Evolutionary conservation across 2,329 filamentous ascomycete species (phyloP), one percentile per base, ranked within the genome.

Genomic region (Colletotrichum horii): DNA sequence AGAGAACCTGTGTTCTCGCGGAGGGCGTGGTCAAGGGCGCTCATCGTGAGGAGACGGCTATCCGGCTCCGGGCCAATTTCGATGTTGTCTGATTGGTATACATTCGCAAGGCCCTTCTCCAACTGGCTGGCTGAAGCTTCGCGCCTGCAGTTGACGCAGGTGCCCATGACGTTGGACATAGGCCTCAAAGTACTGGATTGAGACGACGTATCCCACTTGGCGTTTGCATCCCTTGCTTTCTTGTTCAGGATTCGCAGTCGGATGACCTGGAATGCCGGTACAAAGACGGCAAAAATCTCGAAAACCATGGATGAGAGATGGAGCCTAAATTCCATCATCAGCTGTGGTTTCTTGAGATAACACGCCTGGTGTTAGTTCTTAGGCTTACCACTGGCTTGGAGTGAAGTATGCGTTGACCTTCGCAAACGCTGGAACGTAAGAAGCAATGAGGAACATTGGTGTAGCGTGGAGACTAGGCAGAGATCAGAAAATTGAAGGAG

Each of bases 391-490:
- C 81, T 90, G 85, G 7, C 89, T 87, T 12, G 89, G 88, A 0
- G 87, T 79, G 77, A 85, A 90, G 80, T 88, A 89, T n/a, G 79
- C 78, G 77, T 90, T 89, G 75, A 90, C 79, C 3, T 78, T 78
- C 7, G 78, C 80, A 66, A 89, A 85, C 4, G 79, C 83, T 11
- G 86, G 83, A 7, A 81, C 78, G 58, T 85, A 83, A 4, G 85
- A 85, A 61, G 89, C 89, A 19, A 90, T 81, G n/a, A 92, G 83
- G 87, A 89, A 92, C 80, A 92, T 84, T 0, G 90, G 90, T 6
- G 89, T 89, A 15, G 89, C 90, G 48, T 88, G 89, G 14, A 91
- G 84, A 76, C 88, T 89, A 30, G 61, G 69, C 11, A 22, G 24
- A 26, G 65, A 69, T 70, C 19, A 74, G 22, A n/a, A 55, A 14